These are phyloP conservation scores for Apiospora sp. DNA, from an alignment of 2,329 filamentous ascomycete species.

Conservation along the genomic window DNA sequence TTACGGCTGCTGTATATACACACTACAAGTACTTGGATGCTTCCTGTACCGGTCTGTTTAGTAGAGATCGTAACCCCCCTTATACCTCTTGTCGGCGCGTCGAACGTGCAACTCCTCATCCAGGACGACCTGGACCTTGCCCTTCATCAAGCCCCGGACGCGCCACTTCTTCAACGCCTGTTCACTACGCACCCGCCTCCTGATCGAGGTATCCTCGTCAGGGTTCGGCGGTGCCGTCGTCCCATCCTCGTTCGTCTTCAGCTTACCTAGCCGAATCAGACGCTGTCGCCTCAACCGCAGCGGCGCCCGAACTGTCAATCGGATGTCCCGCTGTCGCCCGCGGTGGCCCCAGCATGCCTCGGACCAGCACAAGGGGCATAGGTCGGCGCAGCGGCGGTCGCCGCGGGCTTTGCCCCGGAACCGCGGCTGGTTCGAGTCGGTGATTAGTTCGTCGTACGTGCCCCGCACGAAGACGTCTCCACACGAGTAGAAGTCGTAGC, in stretches of 20 bases:
- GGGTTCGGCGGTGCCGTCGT: background rate
- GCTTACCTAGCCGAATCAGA: background rate
- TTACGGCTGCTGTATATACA: no score
- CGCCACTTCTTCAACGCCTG: background rate
- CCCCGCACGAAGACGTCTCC: background rate
- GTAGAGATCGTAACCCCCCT: background rate
- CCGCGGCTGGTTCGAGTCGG: background rate
- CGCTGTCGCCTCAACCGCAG: background rate
- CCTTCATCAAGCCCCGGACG: background rate
- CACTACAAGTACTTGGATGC: no score
- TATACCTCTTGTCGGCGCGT: background rate
- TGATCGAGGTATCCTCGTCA: background rate
- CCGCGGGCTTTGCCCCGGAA: background rate
- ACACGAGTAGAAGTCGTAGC: conserved; percentile 10
- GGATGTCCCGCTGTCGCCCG: background rate
- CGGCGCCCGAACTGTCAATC: background rate
- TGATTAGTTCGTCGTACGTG: background rate
- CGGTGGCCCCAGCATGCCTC: conserved; percentile 8
- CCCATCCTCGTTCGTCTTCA: background rate
- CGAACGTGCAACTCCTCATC: background rate
- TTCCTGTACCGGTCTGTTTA: no score
- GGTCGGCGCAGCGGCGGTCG: background rate
- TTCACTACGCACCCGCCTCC: background rate
- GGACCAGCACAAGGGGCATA: background rate
- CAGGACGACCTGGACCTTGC: background rate